A percentile compares a stretch with the other conserved stretches of the same genome.
Evolutionary conservation across 176 grass and related monocot genomes (phyloP).

Genomic region (Hordeum marinum): DNA sequence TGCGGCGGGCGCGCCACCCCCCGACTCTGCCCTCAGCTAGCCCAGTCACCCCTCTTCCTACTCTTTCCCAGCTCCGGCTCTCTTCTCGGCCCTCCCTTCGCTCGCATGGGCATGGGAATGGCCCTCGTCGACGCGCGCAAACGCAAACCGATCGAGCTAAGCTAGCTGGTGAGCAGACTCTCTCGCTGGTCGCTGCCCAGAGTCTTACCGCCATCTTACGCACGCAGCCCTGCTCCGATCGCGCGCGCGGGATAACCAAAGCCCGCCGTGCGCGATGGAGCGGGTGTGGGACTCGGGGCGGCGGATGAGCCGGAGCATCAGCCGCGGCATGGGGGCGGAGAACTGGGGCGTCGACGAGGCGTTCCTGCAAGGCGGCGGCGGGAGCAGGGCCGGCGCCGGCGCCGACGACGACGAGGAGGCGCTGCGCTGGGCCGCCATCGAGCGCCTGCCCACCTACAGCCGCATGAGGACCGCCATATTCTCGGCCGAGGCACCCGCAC

Average conservation of each 20-base stretch:
- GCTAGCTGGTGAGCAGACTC: not conserved
- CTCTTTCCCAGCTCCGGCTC: too few relatives aligned
- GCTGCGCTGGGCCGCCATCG: conserved; percentile 83
- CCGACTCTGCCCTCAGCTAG: too few relatives aligned
- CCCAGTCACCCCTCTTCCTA: too few relatives aligned
- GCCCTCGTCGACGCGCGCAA: not conserved
- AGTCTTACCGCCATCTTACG: too few relatives aligned
- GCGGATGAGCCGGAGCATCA: conserved; percentile 63
- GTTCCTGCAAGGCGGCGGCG: conserved; percentile 32
- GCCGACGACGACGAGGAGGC: conserved; percentile 83
- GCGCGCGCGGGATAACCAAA: too few relatives aligned
- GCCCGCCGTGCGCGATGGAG: conserved; percentile 36
- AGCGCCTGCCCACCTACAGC: conserved; percentile 79
- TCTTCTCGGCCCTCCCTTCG: too few relatives aligned
- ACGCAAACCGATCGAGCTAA: not conserved
- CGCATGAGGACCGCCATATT: conserved; percentile 78
- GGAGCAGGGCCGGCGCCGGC: not conserved
- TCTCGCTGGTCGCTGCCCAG: too few relatives aligned
- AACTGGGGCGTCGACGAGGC: conserved; percentile 82
- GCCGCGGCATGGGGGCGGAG: conserved; percentile 76
- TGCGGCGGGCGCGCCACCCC: too few relatives aligned
- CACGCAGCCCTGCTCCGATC: not conserved
- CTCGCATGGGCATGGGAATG: not conserved
- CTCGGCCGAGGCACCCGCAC: not conserved
- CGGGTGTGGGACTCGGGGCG: conserved; percentile 77